A percentile compares a stretch with the other conserved stretches of the same genome.
These are phyloP conservation scores for Penicillium sclerotigenum DNA, from an alignment of 2,329 filamentous ascomycete species.

Conservation along the genomic window DNA sequence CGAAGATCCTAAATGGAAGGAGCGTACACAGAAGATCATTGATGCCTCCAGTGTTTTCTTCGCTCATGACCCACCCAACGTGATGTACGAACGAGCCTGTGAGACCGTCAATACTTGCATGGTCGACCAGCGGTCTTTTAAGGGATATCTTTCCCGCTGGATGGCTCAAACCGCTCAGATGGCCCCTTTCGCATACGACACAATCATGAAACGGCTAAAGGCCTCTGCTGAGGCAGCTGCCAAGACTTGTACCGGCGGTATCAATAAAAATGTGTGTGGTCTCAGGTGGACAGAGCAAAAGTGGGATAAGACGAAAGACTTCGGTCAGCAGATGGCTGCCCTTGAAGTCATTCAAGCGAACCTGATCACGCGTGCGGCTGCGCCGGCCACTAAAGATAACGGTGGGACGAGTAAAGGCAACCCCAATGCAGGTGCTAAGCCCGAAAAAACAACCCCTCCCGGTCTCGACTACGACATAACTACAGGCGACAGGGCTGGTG, in stretches of 20 bases:
- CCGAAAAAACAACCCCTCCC: conserved; percentile 8
- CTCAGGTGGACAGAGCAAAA: conserved; percentile 40
- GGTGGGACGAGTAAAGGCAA: conserved; percentile 37
- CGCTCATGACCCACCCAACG: conserved; percentile 39
- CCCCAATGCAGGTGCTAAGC: conserved; percentile 28
- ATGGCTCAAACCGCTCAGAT: conserved; percentile 56
- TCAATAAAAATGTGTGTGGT: conserved; percentile 40
- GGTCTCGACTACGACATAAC: conserved; percentile 25
- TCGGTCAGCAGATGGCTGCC: conserved; percentile 43
- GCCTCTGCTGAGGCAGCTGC: conserved; percentile 56
- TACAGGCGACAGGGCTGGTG: conserved; percentile 42
- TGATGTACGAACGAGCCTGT: conserved; percentile 61
- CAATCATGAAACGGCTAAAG: conserved; percentile 53
- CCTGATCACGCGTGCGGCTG: conserved; percentile 29
- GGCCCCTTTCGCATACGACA: conserved; percentile 54
- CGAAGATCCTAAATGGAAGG: conserved; percentile 52
- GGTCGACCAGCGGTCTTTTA: conserved; percentile 64
- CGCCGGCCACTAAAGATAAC: conserved; percentile 30
- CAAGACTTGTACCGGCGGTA: conserved; percentile 50
- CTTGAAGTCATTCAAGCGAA: conserved; percentile 36
- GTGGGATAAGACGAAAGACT: conserved; percentile 38
- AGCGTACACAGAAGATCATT: conserved; percentile 53
- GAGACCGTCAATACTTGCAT: conserved; percentile 56
- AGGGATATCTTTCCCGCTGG: conserved; percentile 63
- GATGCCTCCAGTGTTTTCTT: conserved; percentile 53